Evolutionary conservation across 2,329 filamentous ascomycete genomes (phyloP).

Genomic region (Alternaria ventricosa): DNA sequence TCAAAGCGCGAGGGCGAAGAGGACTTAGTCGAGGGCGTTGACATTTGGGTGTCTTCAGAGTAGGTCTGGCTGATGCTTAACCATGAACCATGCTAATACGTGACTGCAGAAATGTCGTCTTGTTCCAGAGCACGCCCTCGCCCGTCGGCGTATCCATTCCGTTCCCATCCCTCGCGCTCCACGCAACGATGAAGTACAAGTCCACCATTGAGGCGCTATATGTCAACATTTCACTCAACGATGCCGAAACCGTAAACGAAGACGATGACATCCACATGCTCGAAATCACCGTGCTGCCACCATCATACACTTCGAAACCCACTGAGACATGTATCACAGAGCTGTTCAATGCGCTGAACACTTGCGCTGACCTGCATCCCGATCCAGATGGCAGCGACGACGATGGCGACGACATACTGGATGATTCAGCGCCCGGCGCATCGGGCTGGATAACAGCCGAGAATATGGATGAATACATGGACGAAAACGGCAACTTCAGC

Average conservation of each 20-base stretch:
- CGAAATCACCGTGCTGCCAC: conserved; percentile 71
- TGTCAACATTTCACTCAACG: conserved; percentile 54
- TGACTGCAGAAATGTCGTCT: conserved; percentile 58
- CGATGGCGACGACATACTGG: conserved; percentile 57
- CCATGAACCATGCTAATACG: neutral
- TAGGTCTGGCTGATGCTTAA: conserved; percentile 23
- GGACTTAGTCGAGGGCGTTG: conserved; percentile 47
- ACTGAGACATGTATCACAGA: conserved; percentile 50
- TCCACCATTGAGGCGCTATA: conserved; percentile 42
- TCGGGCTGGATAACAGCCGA: conserved; percentile 90
- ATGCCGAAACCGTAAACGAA: conserved; percentile 61
- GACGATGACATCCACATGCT: conserved; percentile 70
- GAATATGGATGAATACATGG: conserved; percentile 77
- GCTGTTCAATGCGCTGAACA: conserved; percentile 73
- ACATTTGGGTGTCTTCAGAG: conserved; percentile 58
- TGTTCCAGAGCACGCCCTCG: conserved; percentile 65
- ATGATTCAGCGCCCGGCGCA: conserved; percentile 70
- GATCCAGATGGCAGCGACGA: conserved; percentile 68
- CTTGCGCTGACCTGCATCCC: conserved; percentile 78
- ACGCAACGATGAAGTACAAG: conserved; percentile 70
- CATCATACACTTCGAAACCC: conserved; percentile 30
- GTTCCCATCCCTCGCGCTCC: conserved; percentile 76
- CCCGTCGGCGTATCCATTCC: conserved; percentile 71
- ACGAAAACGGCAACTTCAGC: conserved; percentile 49
- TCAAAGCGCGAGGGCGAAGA: conserved; percentile 32